Base-by-base conservation (phyloP, 2,329 filamentous ascomycete genomes). In the Pseudogymnoascus destructans region DNA sequence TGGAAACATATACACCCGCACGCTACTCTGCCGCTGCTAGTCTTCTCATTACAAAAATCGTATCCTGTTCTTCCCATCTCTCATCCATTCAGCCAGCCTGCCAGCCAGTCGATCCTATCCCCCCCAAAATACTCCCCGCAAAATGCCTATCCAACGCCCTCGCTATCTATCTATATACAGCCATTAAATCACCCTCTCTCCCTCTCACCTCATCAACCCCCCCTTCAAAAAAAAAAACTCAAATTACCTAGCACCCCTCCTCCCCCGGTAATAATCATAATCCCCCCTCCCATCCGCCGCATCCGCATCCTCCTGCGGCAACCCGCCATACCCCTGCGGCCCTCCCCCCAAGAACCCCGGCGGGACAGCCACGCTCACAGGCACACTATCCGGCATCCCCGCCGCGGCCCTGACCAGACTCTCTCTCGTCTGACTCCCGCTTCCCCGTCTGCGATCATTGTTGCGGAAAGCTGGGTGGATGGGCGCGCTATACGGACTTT, bases 321-420 rank as follows among this genome's bases (percentile, higher is more conserved):
- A 67, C 23, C 77, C 76, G 11, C 79, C 81, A 66, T 85, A 85
- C 0, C 81, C 81, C 56, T 74, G 72, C 1, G 79, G 78, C 2
- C 80, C 80, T 57, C 79, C 79, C 15, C 79, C 80, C 15, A 82
- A 67, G 61, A 79, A 78, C 9, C 79, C 77, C 3, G 75, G 75
- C 11, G 64, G 67, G 6, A 65, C 57, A n/a, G 66, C 67, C 17
- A 55, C 58, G 6, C 63, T 64, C 42, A 6, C 17, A 11, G 73
- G 70, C 3, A 66, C 61, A 3, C 71, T 70, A 55, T 77, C 66
- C 1, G 79, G 74, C 70, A 79, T 78, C 8, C 72, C 72, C 0
- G 78, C 78, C 0, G 80, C 80, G 35, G 77, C 74, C 42, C 70
- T 67, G 11, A 84, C 76, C 0, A 84, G 71, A 4, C 3, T 72